Evolutionary conservation across 257 asterid genomes (phyloP), one percentile per base, ranked within the genome.

Genomic region (Penstemon newberryi): DNA sequence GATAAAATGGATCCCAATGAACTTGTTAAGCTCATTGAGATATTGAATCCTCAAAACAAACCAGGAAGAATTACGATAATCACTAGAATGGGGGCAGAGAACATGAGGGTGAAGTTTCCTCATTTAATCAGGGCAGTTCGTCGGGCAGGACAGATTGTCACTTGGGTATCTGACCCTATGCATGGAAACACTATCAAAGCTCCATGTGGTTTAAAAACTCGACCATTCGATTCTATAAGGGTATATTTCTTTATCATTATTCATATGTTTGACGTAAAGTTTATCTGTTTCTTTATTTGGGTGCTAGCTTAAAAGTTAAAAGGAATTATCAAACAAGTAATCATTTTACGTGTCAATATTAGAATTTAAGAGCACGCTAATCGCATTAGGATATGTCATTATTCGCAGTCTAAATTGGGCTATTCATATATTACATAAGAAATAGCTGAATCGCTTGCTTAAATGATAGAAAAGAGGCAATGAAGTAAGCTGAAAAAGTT

Each of bases 131-230:
- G 92, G 77, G 96, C 92, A 10, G 95, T 89, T 42, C 86, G 92
- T n/a, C 75, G 89, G 75, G 86, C 89, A 5, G 96, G 96, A 25
- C 91, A 84, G 66, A 80, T 87, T 33, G 95, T 89, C 54, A 89
- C 96, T 50, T 89, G 96, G 96, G 95, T 89, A 50, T 83, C 86
- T 43, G 96, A 89, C 79, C 96, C 96, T 69, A 89, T 89, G 96
- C 96, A 87, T 57, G 96, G 96, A 40, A 89, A 89, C 84, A 89
- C 95, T 36, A 89, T 87, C 70, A 89, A 89, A 78, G 96, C 96
- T 82, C 96, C 96, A 2, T 89, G 96, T 53, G 96, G 96, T 43
- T 77, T 89, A 8, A 88, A 88, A 80, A 88, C 96, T 75, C 86
- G 93, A 9, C 96, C 96, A 39, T 88, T 88, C 15, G 96, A 88